A percentile compares a stretch with the other conserved stretches of the same genome.
Evolutionary conservation across 176 grass and related monocot genomes (phyloP).

Genomic region (Oryza brachyantha): DNA sequence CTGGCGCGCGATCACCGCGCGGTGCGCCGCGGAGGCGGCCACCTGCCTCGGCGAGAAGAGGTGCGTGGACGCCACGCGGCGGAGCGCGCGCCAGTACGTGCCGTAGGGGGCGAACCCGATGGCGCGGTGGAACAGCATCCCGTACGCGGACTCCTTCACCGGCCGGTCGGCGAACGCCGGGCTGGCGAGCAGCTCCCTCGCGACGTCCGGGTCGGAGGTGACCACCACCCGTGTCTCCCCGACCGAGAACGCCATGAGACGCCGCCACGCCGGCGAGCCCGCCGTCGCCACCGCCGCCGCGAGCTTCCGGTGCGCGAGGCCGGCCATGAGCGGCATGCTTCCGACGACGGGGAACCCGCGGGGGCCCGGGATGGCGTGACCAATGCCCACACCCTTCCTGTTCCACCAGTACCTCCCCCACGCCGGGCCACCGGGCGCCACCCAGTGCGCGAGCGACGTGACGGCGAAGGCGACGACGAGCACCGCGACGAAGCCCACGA

Average conservation of each 20-base stretch:
- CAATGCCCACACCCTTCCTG: not conserved
- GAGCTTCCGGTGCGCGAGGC: conserved; percentile 79
- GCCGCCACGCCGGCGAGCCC: not conserved
- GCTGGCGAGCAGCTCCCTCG: conserved; percentile 59
- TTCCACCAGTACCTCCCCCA: conserved; percentile 75
- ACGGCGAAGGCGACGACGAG: conserved; percentile 11
- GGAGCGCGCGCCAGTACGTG: conserved; percentile 73
- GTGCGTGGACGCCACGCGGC: conserved; percentile 58
- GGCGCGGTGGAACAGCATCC: conserved; percentile 75
- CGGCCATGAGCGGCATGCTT: conserved; percentile 66
- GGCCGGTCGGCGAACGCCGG: conserved; percentile 69
- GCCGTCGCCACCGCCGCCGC: conserved; percentile 29
- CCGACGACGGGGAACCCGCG: conserved; percentile 58
- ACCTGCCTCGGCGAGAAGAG: conserved; percentile 77
- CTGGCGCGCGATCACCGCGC: conserved; percentile 51
- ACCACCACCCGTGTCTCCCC: conserved; percentile 62
- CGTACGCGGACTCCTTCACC: conserved; percentile 71
- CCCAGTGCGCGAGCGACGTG: conserved; percentile 61
- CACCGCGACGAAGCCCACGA: conserved; percentile 11
- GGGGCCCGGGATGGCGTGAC: conserved; percentile 47
- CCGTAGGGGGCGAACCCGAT: conserved; percentile 86
- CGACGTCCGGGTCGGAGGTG: conserved; percentile 65
- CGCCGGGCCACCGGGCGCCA: conserved; percentile 55
- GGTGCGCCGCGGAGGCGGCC: conserved; percentile 38
- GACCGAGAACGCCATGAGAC: conserved; percentile 72